phyloP scores from a whole-genome alignment of 495 filamentous ascomycete genomes.

The Penicillium salamii region DNA sequence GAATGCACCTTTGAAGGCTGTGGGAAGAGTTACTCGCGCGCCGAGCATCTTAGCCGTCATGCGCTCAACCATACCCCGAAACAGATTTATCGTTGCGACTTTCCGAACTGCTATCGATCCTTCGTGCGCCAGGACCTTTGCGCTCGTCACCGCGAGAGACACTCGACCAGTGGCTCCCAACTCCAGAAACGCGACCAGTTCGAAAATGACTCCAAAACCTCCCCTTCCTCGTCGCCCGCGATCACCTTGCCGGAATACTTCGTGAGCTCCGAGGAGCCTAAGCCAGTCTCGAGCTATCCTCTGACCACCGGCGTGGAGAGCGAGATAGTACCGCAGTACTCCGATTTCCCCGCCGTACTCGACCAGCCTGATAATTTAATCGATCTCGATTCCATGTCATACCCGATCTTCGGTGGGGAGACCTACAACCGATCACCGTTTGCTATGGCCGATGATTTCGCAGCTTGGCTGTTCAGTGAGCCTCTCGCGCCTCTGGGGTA shows the following conservation, averaged over 20 bases:
- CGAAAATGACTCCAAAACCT: conserved; percentile 21
- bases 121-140: conserved; percentile 97
- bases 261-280: conserved; percentile 14
- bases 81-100: conserved; percentile 93
- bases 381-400: conserved; percentile 63
- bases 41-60: conserved; percentile 95
- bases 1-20: conserved; percentile 87
- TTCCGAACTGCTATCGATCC: conserved; percentile 81
- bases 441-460: conserved; percentile 87
- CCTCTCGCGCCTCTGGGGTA: conserved; percentile 37
- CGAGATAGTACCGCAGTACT: conserved; percentile 24
- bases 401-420: conserved; percentile 83
- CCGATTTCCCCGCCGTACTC: conserved; percentile 21
- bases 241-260: conserved; percentile 21
- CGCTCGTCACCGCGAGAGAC: conserved; percentile 87
- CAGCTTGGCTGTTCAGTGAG: conserved; percentile 86
- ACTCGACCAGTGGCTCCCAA: conserved; percentile 94
- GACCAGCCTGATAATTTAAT: conserved; percentile 19
- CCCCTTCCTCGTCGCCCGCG: conserved; percentile 20
- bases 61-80: conserved; percentile 93
- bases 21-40: conserved; percentile 93
- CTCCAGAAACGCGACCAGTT: conserved; percentile 80
- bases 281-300: conserved; percentile 22
- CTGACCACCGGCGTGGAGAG: conserved; percentile 28
- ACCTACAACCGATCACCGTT: conserved; percentile 81